Conservation (phyloP, 306 rosid genomes). For the Dryas drummondii region DNA sequence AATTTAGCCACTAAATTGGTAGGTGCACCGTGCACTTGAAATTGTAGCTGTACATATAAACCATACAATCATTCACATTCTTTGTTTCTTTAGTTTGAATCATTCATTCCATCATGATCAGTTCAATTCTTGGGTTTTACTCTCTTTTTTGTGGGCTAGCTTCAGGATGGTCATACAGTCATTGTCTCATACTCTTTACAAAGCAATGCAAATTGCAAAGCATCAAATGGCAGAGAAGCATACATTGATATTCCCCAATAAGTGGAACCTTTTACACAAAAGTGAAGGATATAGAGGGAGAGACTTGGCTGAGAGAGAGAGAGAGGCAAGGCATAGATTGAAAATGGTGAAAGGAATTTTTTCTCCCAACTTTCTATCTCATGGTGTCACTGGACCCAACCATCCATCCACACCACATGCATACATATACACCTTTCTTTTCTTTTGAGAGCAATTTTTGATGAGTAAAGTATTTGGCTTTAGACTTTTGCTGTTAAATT, state of each 20-base stretch:
- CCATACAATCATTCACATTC: neutral
- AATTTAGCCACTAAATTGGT: no score
- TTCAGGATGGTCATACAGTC: conserved; percentile 14
- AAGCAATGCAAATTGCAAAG: conserved; percentile 33
- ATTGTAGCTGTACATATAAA: neutral
- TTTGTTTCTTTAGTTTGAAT: neutral
- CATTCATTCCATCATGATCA: neutral
- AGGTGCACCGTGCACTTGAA: no score
- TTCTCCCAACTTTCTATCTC: conserved; percentile 34
- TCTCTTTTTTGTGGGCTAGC: neutral
- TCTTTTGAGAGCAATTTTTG: conserved; percentile 4
- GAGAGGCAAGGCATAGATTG: conserved; percentile 38
- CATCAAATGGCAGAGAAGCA: conserved; percentile 23
- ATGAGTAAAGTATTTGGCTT: conserved; percentile 11
- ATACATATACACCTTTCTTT: conserved; percentile 20
- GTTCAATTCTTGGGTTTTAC: neutral
- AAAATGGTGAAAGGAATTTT: conserved; percentile 38
- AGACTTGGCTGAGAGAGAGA: conserved; percentile 4
- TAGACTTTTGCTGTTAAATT: conserved; percentile 27
- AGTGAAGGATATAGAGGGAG: conserved; percentile 34
- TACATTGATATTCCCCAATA: conserved; percentile 53
- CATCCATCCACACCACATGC: conserved; percentile 43
- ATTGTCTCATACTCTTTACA: conserved; percentile 11
- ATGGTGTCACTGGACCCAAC: conserved; percentile 36
- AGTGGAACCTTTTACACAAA: conserved; percentile 54